Base-by-base conservation (phyloP, 1,284 basidiomycete species). In the Rhizoctonia solani region DNA sequence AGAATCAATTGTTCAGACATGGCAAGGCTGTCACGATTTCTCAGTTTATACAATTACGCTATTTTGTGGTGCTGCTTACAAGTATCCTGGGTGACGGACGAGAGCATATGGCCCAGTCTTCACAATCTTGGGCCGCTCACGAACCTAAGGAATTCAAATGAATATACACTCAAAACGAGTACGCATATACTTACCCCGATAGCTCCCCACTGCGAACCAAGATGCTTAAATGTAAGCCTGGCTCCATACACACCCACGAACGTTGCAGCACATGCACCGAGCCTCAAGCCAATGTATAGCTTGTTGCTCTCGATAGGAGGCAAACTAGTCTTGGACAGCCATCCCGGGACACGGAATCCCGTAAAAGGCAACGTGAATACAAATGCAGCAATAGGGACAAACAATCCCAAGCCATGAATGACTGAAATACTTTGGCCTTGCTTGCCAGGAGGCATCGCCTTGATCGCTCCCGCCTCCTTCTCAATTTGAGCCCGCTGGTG, bases 121-220 rank as follows among this genome's bases (percentile, higher is more conserved):
- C 11, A 65, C 61, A 6, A 65, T 29, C 39, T 65, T 65, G 16
- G 61, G 49, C 11, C 61, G 49, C 37, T 65, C 61, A 9, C 61
- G 61, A 42, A 65, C 61, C 61, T 65, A 29, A 1, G 39, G 9
- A n/a, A 34, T 3, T 1, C n/a, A 21, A 39, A 19, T 54, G 39
- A 5, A 1, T 11, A 37, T 11, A 25, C 13, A 53, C 23, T n/a
- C 23, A 29, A 39, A 39, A 16, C 37, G 16, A 16, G n/a, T 32
- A 29, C 6, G 3, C n/a, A n/a, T 32, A 2, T 5, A 32, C 61
- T n/a, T 14, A 65, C 61, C 21, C 58, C 61, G 32, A 65, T 65
- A 27, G 58, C 58, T 1, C 30, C 39, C 61, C 61, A 65, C 27
- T 65, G 61, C 8, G 47, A 39, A 9, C 49, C 49, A 27, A 65